phyloP scores from a whole-genome alignment of 2,329 filamentous ascomycete genomes.

The Zymoseptoria crescenta region DNA sequence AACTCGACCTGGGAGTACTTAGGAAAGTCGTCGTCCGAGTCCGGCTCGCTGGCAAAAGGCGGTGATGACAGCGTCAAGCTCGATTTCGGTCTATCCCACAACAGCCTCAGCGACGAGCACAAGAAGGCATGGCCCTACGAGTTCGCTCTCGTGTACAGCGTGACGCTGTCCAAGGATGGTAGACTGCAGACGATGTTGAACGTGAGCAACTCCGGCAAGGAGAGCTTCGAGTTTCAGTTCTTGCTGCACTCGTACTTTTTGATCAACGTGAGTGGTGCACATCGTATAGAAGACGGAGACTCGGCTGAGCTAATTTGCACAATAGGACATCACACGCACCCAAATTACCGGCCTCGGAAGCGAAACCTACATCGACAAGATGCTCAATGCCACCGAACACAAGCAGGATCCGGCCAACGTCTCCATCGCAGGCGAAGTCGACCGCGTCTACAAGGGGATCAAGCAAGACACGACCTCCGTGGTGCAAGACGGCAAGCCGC shows the following conservation, averaged over 20 bases:
- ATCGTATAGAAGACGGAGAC: not conserved
- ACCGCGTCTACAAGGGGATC: constrained; percentile 72
- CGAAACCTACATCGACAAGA: constrained; percentile 74
- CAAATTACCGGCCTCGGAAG: constrained; percentile 68
- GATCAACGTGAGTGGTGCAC: constrained; percentile 55
- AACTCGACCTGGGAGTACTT: constrained; percentile 88
- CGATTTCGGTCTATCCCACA: constrained; percentile 81
- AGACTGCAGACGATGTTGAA: constrained; percentile 69
- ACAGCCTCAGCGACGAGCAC: constrained; percentile 60
- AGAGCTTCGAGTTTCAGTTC: constrained; percentile 83
- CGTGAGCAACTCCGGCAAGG: constrained; percentile 76
- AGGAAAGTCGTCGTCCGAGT: constrained; percentile 71
- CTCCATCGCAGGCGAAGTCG: constrained; percentile 68
- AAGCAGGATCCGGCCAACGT: constrained; percentile 59
- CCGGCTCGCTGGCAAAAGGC: constrained; percentile 32
- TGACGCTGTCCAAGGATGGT: constrained; percentile 66
- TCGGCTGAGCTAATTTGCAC: constrained; percentile 7
- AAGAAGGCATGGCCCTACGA: constrained; percentile 73
- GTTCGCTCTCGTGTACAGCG: constrained; percentile 88
- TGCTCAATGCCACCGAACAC: constrained; percentile 54
- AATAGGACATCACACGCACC: constrained; percentile 69
- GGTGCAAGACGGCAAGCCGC: constrained; percentile 53
- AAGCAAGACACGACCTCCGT: constrained; percentile 58
- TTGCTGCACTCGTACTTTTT: constrained; percentile 86
- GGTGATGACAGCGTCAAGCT: constrained; percentile 73